phyloP scores from a whole-genome alignment of 768 basidiomycete species.

The Bullera alba region DNA sequence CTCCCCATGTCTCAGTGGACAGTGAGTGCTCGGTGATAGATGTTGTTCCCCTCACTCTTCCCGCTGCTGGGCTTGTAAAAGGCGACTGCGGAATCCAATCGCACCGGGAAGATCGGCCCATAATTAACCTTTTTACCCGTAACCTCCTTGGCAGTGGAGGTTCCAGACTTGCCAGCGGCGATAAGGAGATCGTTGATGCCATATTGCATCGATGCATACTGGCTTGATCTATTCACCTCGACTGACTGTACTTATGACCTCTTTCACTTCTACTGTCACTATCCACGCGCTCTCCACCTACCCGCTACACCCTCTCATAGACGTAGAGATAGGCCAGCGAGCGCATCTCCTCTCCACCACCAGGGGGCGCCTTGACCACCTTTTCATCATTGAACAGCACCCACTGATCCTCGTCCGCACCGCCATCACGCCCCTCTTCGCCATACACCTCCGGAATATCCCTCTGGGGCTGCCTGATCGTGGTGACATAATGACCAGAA shows the following conservation, averaged over 20 bases:
- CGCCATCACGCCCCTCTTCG: no score
- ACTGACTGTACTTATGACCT: neutral
- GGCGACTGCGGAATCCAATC: no score
- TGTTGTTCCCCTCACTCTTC: no score
- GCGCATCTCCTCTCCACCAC: conserved; percentile 74
- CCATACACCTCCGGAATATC: conserved; percentile 58
- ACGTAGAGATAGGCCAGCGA: conserved; percentile 87
- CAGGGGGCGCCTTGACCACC: conserved; percentile 77
- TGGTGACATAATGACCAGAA: conserved; percentile 51
- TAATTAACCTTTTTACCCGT: no score
- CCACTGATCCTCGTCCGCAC: conserved; percentile 61
- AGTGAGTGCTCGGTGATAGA: no score
- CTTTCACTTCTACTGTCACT: neutral
- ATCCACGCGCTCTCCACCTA: neutral
- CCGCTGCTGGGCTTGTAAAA: no score
- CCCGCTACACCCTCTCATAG: conserved; percentile 59
- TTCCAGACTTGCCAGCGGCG: neutral
- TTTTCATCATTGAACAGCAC: conserved; percentile 95
- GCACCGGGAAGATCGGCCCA: no score
- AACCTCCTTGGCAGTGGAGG: no score
- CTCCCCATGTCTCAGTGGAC: no score
- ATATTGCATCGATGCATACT: neutral
- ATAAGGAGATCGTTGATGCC: neutral
- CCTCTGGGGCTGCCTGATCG: conserved; percentile 68
- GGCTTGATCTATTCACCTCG: neutral